A percentile compares a stretch with the other conserved stretches of the same genome.
These are phyloP conservation scores for Lasiosphaeriaceae sp. DNA, from an alignment of 495 filamentous ascomycete species.

Conservation along the genomic window DNA sequence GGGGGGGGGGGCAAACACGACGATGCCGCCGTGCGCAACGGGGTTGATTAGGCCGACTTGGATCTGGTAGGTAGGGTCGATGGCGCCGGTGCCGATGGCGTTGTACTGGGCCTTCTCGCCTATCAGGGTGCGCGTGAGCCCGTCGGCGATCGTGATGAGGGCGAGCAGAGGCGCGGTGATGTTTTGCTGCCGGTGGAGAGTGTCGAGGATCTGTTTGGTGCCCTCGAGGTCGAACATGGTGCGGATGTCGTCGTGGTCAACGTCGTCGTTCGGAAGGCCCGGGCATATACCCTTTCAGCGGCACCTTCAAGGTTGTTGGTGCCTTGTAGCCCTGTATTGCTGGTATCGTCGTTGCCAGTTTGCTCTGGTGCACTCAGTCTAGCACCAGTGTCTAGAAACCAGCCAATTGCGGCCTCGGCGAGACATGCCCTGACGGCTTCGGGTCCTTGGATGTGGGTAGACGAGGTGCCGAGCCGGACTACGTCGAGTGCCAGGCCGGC, in stretches of 20 bases:
- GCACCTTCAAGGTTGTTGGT: too few species aligned
- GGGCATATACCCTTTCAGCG: too few species aligned
- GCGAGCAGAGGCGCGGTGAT: not conserved
- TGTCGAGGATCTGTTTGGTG: not conserved
- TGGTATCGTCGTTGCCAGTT: too few species aligned
- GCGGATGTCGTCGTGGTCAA: too few species aligned
- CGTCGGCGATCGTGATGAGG: not conserved
- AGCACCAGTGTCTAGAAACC: not conserved
- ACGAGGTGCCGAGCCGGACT: not conserved
- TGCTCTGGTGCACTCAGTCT: not conserved
- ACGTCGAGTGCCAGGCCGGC: not conserved
- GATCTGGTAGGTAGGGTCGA: not conserved
- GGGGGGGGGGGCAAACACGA: not conserved
- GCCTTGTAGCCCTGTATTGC: too few species aligned
- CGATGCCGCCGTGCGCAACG: not conserved
- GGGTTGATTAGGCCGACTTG: not conserved
- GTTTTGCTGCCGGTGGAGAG: not conserved
- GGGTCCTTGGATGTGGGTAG: not conserved
- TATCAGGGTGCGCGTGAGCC: not conserved
- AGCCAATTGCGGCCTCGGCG: not conserved
- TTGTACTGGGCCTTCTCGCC: not conserved
- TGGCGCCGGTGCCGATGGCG: not conserved
- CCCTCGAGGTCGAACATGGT: not conserved
- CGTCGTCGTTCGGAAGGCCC: not conserved
- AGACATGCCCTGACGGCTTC: not conserved